A percentile compares a stretch with the other conserved stretches of the same genome.
phyloP scores from a whole-genome alignment of 2,329 filamentous ascomycete species.

The Aspergillus quadricinctus region DNA sequence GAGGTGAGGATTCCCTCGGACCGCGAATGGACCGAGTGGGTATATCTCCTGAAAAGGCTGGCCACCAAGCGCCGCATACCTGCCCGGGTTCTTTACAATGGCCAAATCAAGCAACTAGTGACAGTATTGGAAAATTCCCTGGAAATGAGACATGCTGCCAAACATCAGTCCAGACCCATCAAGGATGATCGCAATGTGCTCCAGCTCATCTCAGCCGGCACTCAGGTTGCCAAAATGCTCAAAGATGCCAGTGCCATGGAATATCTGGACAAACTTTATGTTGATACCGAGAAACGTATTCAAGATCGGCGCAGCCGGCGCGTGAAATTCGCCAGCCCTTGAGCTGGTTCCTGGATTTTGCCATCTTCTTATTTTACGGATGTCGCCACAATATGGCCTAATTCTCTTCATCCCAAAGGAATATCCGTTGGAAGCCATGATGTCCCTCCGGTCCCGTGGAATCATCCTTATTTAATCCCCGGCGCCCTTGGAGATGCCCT shows the following conservation, averaged over 20 bases:
- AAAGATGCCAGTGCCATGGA: slow-evolving; percentile 82
- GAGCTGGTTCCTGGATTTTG: slow-evolving; percentile 11
- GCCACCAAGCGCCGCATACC: slow-evolving; percentile 84
- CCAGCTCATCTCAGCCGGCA: slow-evolving; percentile 80
- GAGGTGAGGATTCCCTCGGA: slow-evolving; percentile 70
- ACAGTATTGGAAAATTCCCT: slow-evolving; percentile 84
- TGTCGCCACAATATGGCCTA: slow-evolving; percentile 7
- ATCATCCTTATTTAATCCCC: neutral
- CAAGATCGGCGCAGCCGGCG: slow-evolving; percentile 54
- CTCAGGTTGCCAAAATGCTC: slow-evolving; percentile 81
- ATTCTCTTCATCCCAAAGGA: neutral
- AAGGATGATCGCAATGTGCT: slow-evolving; percentile 88
- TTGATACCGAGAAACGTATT: slow-evolving; percentile 74
- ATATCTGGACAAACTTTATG: slow-evolving; percentile 74
- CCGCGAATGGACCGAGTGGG: slow-evolving; percentile 89
- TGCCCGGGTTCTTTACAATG: slow-evolving; percentile 77
- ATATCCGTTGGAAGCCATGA: slow-evolving; percentile 4
- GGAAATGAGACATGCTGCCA: slow-evolving; percentile 81
- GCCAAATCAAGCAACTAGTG: slow-evolving; percentile 87
- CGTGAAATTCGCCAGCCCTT: slow-evolving; percentile 32
- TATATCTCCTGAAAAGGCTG: slow-evolving; percentile 77
- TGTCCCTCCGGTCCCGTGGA: neutral
- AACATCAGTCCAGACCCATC: slow-evolving; percentile 74
- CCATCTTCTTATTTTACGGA: slow-evolving; percentile 1
- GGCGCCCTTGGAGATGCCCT: neutral